Conservation (phyloP, 768 basidiomycete species). For the Suillus decipiens region DNA sequence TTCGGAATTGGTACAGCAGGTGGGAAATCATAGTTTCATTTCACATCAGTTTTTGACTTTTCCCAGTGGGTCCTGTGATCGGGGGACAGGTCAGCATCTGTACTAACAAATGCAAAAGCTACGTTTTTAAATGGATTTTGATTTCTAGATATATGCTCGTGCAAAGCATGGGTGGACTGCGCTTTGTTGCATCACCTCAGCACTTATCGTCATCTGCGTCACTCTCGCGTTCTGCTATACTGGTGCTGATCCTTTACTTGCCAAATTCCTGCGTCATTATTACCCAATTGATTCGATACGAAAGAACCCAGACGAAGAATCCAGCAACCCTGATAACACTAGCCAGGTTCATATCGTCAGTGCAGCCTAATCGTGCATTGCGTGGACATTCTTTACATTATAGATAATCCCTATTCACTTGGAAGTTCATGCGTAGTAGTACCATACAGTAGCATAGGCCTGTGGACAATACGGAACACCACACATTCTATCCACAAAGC, state of each 20-base stretch:
- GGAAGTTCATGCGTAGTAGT: constrained; percentile 11
- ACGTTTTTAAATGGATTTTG: constrained; percentile 11
- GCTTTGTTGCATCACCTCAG: constrained; percentile 50
- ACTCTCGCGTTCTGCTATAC: constrained; percentile 46
- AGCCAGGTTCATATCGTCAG: neutral
- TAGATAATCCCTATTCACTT: constrained; percentile 6
- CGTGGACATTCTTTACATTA: neutral
- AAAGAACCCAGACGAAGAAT: constrained; percentile 4
- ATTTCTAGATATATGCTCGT: constrained; percentile 58
- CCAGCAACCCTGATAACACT: neutral
- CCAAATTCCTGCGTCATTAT: constrained; percentile 26
- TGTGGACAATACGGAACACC: constrained; percentile 1
- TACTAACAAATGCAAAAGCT: neutral
- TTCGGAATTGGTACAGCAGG: constrained; percentile 66
- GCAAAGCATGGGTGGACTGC: constrained; percentile 59
- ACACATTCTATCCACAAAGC: neutral
- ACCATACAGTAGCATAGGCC: constrained; percentile 11
- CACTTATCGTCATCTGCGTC: constrained; percentile 40
- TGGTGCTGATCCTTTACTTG: constrained; percentile 48
- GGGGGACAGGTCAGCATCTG: constrained; percentile 57
- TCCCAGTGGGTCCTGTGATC: constrained; percentile 65
- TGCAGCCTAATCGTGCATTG: neutral
- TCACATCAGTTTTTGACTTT: constrained; percentile 11
- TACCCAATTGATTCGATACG: constrained; percentile 6
- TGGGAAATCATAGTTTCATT: constrained; percentile 32